Conservation (phyloP, 108 stramenopile genomes). For the Epithemia pelagica region DNA sequence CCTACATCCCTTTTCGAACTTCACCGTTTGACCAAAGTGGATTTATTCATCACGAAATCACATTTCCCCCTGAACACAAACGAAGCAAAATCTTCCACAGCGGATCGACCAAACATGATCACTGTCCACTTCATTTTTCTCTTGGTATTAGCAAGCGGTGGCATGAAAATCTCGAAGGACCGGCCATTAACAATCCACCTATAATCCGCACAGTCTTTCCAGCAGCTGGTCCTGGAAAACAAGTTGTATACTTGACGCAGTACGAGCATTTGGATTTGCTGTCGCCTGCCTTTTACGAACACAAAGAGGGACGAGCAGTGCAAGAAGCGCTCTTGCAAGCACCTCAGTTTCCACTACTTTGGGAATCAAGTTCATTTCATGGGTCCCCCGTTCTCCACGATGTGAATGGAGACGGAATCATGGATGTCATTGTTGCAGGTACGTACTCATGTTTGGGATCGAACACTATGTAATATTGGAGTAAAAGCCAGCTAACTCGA, state of each 20-base stretch:
- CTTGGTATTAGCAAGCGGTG: constrained; percentile 47
- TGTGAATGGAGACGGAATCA: constrained; percentile 64
- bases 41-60: constrained; percentile 9
- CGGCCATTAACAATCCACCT: constrained; percentile 38
- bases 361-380: constrained; percentile 65
- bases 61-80: not conserved
- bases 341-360: constrained; percentile 67
- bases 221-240: constrained; percentile 61
- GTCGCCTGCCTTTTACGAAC: constrained; percentile 34
- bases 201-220: constrained; percentile 69
- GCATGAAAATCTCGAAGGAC: constrained; percentile 9
- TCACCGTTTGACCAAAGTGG: constrained; percentile 51
- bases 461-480: too few species aligned
- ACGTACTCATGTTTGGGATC: too few species aligned
- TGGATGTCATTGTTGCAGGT: constrained; percentile 42
- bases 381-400: constrained; percentile 60
- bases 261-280: constrained; percentile 76
- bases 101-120: constrained; percentile 1
- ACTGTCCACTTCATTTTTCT: constrained; percentile 66
- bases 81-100: constrained; percentile 7
- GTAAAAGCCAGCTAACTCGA: too few species aligned
- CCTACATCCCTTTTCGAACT: constrained; percentile 79
- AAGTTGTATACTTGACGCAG: constrained; percentile 61
- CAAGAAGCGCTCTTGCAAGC: constrained; percentile 60
- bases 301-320: constrained; percentile 8